Percentiles rank a stretch among this genome's conserved stretches.
Evolutionary conservation across 495 filamentous ascomycete genomes (phyloP).

Genomic region (Podospora bellae-mahoneyi): DNA sequence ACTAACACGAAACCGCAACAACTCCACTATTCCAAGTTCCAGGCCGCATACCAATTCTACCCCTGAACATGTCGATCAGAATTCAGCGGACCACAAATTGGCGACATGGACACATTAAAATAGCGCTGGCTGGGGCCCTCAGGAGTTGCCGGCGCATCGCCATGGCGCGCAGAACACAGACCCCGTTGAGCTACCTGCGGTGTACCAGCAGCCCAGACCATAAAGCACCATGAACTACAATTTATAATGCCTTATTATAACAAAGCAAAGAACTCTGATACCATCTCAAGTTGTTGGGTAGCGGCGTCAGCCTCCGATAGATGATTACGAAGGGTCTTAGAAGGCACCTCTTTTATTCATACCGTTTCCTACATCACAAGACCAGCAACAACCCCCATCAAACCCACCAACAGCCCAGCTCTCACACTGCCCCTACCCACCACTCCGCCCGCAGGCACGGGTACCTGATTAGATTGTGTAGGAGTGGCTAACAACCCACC

Average conservation of each 20-base stretch:
- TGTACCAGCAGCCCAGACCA: neutral
- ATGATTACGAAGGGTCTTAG: too few relatives aligned
- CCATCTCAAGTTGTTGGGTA: too few relatives aligned
- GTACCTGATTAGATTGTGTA: neutral
- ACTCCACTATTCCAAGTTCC: neutral
- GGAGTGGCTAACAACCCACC: neutral
- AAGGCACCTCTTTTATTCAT: too few relatives aligned
- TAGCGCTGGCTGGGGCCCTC: neutral
- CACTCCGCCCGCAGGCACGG: neutral
- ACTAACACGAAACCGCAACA: neutral
- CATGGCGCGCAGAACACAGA: neutral
- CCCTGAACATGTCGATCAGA: neutral
- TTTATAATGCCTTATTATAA: too few relatives aligned
- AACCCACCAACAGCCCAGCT: neutral
- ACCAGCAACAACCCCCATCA: neutral
- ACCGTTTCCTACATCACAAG: neutral
- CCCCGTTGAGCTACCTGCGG: neutral
- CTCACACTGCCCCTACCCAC: neutral
- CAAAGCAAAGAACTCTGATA: too few relatives aligned
- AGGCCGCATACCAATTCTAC: neutral
- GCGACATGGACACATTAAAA: neutral
- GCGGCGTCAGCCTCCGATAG: too few relatives aligned
- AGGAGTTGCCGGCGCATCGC: neutral
- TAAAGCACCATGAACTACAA: neutral
- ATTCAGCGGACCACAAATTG: neutral